A percentile compares a stretch with the other conserved stretches of the same genome.
These are phyloP conservation scores for Crithidia acanthocephali DNA, from an alignment of 208 protist species.

Conservation along the genomic window DNA sequence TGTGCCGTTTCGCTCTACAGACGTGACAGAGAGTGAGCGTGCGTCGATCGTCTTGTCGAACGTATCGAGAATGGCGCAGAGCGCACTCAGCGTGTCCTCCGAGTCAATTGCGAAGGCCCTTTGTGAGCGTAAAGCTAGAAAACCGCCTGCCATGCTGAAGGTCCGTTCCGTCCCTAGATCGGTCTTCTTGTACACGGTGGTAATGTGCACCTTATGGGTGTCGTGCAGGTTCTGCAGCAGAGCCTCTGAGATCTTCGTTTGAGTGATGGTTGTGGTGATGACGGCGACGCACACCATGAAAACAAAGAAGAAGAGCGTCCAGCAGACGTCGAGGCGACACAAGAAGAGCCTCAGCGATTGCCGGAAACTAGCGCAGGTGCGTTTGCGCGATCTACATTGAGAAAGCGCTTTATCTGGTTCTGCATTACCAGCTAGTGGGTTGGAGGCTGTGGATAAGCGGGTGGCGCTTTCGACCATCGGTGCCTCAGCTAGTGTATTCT, in stretches of 20 bases:
- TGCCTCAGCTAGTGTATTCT: too few relatives aligned
- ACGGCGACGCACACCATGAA: constrained; percentile 11
- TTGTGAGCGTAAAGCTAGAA: not conserved
- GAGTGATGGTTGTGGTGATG: not conserved
- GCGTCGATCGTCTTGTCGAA: not conserved
- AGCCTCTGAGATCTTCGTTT: not conserved
- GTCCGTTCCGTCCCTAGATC: not conserved
- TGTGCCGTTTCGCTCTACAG: not conserved
- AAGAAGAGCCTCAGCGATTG: constrained; percentile 3
- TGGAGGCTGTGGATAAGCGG: too few relatives aligned
- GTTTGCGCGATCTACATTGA: too few relatives aligned
- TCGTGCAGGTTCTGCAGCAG: constrained; percentile 1
- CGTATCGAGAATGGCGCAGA: constrained; percentile 10
- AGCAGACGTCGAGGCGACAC: constrained; percentile 17
- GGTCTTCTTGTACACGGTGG: constrained; percentile 2
- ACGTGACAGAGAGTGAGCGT: constrained; percentile 3
- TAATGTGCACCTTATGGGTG: constrained; percentile 11
- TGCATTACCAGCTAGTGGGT: too few relatives aligned
- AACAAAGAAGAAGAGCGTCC: constrained; percentile 8
- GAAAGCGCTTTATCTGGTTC: too few relatives aligned
- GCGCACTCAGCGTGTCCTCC: not conserved
- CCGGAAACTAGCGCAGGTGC: too few relatives aligned
- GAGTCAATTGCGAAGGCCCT: not conserved
- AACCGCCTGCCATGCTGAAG: constrained; percentile 6
- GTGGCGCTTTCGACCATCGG: too few relatives aligned